Conservation (phyloP, 192 early-diverging fungal genomes). For the Coemansia brasiliensis region DNA sequence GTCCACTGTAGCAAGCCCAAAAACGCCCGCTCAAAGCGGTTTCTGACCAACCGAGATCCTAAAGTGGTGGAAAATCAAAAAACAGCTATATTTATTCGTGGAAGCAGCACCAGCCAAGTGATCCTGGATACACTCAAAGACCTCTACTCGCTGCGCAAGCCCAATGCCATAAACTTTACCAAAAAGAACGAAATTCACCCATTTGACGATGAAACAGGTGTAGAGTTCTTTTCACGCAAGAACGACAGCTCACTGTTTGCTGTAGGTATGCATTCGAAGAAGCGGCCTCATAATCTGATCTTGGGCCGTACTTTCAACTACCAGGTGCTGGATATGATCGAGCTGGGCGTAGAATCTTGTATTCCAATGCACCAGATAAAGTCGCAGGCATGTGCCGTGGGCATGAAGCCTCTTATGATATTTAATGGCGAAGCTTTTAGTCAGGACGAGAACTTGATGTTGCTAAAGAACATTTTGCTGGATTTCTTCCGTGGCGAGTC, state of each 20-base stretch:
- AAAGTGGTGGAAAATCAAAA: slow-evolving; percentile 91
- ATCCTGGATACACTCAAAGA: slow-evolving; percentile 85
- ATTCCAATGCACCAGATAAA: slow-evolving; percentile 72
- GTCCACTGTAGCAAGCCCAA: slow-evolving; percentile 65
- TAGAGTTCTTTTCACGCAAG: slow-evolving; percentile 95
- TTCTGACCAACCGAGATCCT: slow-evolving; percentile 83
- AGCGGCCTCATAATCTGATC: slow-evolving; percentile 91
- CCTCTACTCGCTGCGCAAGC: slow-evolving; percentile 88
- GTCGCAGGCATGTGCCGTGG: slow-evolving; percentile 73
- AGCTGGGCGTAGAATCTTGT: slow-evolving; percentile 79
- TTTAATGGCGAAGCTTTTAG: slow-evolving; percentile 91
- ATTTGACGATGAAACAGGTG: slow-evolving; percentile 87
- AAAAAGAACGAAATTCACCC: slow-evolving; percentile 96
- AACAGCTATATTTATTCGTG: slow-evolving; percentile 84
- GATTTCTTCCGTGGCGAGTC: slow-evolving; percentile 89
- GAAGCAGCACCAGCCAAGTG: slow-evolving; percentile 81
- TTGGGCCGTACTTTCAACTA: slow-evolving; percentile 92
- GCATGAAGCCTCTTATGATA: slow-evolving; percentile 84
- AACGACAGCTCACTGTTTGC: slow-evolving; percentile 93
- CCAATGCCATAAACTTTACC: slow-evolving; percentile 83
- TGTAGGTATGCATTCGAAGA: slow-evolving; percentile 91
- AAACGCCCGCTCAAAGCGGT: slow-evolving; percentile 85
- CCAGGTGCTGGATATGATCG: slow-evolving; percentile 93
- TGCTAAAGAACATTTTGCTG: slow-evolving; percentile 79
- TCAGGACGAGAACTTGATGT: slow-evolving; percentile 63